Conservation (phyloP, 225 moss, liverwort and hornwort genomes). For the Pseudoscleropodium purum region DNA sequence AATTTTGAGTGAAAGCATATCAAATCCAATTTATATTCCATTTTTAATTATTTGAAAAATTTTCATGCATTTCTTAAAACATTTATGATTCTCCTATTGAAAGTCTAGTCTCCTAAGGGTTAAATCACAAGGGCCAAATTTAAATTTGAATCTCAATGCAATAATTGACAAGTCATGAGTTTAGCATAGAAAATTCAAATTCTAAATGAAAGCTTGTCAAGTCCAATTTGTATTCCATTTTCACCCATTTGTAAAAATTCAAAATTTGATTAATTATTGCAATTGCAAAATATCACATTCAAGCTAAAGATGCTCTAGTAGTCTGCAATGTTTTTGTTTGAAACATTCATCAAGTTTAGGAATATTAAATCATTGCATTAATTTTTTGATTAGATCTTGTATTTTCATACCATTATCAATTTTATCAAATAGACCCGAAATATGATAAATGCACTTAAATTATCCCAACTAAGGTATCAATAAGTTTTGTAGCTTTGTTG, state of each 20-base stretch:
- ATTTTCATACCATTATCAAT: accelerated
- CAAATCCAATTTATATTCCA: neutral
- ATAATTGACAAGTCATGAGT: neutral
- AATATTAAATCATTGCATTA: neutral
- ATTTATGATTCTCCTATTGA: accelerated
- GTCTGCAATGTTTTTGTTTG: neutral
- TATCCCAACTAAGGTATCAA: neutral
- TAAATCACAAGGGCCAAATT: neutral
- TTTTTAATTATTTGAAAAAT: neutral
- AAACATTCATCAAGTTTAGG: neutral
- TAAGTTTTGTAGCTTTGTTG: neutral
- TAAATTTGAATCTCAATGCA: neutral
- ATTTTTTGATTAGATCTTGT: neutral
- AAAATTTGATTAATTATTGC: neutral
- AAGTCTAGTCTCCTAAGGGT: accelerated
- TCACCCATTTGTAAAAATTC: too few relatives aligned
- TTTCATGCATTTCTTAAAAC: accelerated
- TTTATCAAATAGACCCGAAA: neutral
- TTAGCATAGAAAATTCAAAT: neutral
- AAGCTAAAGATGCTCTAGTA: neutral
- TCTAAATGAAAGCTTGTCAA: neutral
- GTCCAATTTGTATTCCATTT: neutral
- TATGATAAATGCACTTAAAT: accelerated
- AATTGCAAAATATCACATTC: neutral
- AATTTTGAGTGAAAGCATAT: neutral